phyloP scores from a whole-genome alignment of 139 green algal genomes.

The Nannochloris sp. region DNA sequence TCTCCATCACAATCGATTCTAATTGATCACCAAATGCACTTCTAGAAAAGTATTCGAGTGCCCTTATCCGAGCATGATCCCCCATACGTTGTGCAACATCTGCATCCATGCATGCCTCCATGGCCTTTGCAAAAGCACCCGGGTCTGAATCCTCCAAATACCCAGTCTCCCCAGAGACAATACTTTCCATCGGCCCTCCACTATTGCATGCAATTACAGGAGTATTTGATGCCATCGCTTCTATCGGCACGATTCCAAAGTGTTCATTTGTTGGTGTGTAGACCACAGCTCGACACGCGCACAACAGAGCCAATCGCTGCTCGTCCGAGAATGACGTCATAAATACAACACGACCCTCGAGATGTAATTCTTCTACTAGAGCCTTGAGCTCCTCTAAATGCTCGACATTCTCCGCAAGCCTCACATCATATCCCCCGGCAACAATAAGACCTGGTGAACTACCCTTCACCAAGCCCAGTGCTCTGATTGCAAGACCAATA shows the following conservation, averaged over 20 bases:
- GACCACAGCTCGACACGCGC: constrained; percentile 48
- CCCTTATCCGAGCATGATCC: constrained; percentile 41
- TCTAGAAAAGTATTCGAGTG: constrained; percentile 57
- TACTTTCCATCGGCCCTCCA: constrained; percentile 73
- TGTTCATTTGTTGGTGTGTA: constrained; percentile 93
- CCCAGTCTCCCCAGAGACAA: constrained; percentile 55
- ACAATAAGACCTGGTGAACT: constrained; percentile 39
- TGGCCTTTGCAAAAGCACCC: constrained; percentile 39
- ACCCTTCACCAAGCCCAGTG: constrained; percentile 34
- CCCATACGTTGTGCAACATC: constrained; percentile 41
- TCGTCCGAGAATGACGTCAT: constrained; percentile 75
- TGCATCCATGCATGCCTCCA: constrained; percentile 30
- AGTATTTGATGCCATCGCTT: constrained; percentile 80
- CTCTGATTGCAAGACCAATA: constrained; percentile 74
- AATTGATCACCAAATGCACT: constrained; percentile 56
- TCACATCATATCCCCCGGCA: constrained; percentile 81
- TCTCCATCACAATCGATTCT: constrained; percentile 24
- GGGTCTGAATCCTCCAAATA: constrained; percentile 53
- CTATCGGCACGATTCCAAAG: constrained; percentile 97
- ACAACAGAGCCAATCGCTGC: constrained; percentile 61
- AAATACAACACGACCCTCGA: constrained; percentile 65
- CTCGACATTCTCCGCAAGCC: constrained; percentile 83
- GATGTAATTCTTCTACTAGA: constrained; percentile 36
- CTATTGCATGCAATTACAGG: constrained; percentile 84
- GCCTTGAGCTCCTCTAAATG: constrained; percentile 63